These are phyloP conservation scores for Clathrus columnatus DNA, from an alignment of 768 basidiomycete species.

Conservation along the genomic window DNA sequence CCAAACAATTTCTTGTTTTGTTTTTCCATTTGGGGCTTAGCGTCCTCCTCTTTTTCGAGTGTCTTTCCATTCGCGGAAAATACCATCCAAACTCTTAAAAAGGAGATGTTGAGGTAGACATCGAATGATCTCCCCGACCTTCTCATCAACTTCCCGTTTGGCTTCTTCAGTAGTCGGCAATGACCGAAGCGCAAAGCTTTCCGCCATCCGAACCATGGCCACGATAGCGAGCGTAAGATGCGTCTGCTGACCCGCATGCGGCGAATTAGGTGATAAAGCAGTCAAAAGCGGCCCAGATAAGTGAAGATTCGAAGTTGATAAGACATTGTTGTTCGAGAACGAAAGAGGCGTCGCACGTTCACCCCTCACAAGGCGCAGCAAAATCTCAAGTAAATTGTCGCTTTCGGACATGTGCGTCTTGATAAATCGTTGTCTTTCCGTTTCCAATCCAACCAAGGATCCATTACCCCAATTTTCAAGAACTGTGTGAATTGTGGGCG, in stretches of 20 bases:
- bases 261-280: constrained; percentile 64
- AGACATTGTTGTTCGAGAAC: constrained; percentile 39
- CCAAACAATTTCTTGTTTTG: no score
- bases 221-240: constrained; percentile 90
- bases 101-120: constrained; percentile 80
- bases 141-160: constrained; percentile 62
- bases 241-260: constrained; percentile 84
- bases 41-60: constrained; percentile 60
- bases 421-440: constrained; percentile 80
- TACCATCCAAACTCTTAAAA: constrained; percentile 87
- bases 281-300: constrained; percentile 62
- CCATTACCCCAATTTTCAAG: constrained; percentile 86
- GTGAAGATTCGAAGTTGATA: constrained; percentile 44
- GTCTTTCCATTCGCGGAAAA: constrained; percentile 87
- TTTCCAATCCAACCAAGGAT: constrained; percentile 64
- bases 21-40: no score
- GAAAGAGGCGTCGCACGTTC: constrained; percentile 70
- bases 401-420: constrained; percentile 79
- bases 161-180: constrained; percentile 46
- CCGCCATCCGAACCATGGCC: constrained; percentile 77
- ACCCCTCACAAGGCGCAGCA: constrained; percentile 85
- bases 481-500: constrained; percentile 85
- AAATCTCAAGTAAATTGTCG: constrained; percentile 87
- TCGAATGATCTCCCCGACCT: constrained; percentile 82
- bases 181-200: constrained; percentile 74